Evolutionary conservation across 768 basidiomycete species (phyloP).

Genomic region (Amanita inopinata): DNA sequence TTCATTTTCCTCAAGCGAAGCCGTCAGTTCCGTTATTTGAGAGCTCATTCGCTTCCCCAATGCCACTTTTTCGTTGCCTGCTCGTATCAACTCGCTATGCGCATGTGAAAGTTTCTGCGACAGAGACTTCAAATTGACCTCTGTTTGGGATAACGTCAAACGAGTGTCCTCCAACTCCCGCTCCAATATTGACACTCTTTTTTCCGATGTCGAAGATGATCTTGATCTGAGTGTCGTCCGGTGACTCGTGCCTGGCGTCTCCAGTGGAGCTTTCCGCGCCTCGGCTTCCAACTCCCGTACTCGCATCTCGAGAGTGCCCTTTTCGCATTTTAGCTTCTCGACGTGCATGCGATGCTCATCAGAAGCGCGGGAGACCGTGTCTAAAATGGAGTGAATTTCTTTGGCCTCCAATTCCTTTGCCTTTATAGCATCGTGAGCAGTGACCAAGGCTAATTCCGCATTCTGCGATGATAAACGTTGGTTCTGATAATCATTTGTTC

Average conservation of each 20-base stretch:
- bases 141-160: constrained; percentile 32
- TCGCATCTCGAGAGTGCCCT: constrained; percentile 42
- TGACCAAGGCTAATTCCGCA: constrained; percentile 33
- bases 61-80: constrained; percentile 52
- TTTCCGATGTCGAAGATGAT: constrained; percentile 49
- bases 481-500: constrained; percentile 46
- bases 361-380: constrained; percentile 44
- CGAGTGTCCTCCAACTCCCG: constrained; percentile 43
- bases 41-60: constrained; percentile 35
- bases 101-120: constrained; percentile 39
- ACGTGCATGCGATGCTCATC: constrained; percentile 32
- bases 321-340: constrained; percentile 48
- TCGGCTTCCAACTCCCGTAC: constrained; percentile 48
- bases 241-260: constrained; percentile 22
- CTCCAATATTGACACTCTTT: constrained; percentile 41
- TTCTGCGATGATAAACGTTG: constrained; percentile 47
- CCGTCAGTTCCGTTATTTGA: constrained; percentile 35
- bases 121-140: constrained; percentile 29
- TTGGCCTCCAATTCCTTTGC: constrained; percentile 37
- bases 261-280: constrained; percentile 21
- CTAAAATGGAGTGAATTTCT: constrained; percentile 48
- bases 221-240: constrained; percentile 34
- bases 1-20: constrained; percentile 42
- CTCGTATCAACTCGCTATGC: constrained; percentile 38
- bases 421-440: constrained; percentile 42